These are phyloP conservation scores for Phanerochaete carnosa DNA, from an alignment of 768 basidiomycete genomes.

Conservation along the genomic window DNA sequence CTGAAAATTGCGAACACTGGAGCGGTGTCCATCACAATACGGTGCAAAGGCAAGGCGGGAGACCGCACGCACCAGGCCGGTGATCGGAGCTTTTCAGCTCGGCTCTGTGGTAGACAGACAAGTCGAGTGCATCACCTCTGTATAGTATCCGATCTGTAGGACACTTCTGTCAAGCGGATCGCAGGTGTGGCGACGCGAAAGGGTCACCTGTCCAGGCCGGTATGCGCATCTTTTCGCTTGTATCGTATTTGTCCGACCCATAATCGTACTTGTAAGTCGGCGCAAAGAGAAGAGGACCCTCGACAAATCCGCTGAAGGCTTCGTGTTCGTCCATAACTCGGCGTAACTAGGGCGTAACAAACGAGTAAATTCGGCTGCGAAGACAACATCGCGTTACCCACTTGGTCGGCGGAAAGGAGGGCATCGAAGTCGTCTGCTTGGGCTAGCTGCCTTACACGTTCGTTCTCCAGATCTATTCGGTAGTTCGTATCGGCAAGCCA, in stretches of 20 bases:
- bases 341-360: slow-evolving; percentile 48
- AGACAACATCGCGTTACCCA: slow-evolving; percentile 28
- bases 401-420: slow-evolving; percentile 84
- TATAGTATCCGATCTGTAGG: slow-evolving; percentile 85
- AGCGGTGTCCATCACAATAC: background rate
- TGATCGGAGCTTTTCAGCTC: slow-evolving; percentile 94
- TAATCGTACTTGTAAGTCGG: slow-evolving; percentile 94
- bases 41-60: background rate
- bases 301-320: slow-evolving; percentile 81
- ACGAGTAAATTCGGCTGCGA: background rate
- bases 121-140: slow-evolving; percentile 67
- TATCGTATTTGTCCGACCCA: slow-evolving; percentile 85
- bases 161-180: background rate
- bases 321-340: slow-evolving; percentile 67
- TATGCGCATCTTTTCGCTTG: slow-evolving; percentile 93
- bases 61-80: slow-evolving; percentile 65
- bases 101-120: slow-evolving; percentile 77
- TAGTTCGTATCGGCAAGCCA: slow-evolving; percentile 98
- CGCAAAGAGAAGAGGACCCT: slow-evolving; percentile 86
- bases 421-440: slow-evolving; percentile 64
- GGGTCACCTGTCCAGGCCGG: slow-evolving; percentile 92
- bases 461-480: slow-evolving; percentile 84
- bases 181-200: slow-evolving; percentile 15
- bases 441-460: slow-evolving; percentile 68
- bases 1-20: slow-evolving; percentile 84